Percentiles rank a stretch among this genome's conserved stretches.
These are phyloP conservation scores for Aeschynomene evenia DNA, from an alignment of 306 rosid genomes.

Conservation along the genomic window DNA sequence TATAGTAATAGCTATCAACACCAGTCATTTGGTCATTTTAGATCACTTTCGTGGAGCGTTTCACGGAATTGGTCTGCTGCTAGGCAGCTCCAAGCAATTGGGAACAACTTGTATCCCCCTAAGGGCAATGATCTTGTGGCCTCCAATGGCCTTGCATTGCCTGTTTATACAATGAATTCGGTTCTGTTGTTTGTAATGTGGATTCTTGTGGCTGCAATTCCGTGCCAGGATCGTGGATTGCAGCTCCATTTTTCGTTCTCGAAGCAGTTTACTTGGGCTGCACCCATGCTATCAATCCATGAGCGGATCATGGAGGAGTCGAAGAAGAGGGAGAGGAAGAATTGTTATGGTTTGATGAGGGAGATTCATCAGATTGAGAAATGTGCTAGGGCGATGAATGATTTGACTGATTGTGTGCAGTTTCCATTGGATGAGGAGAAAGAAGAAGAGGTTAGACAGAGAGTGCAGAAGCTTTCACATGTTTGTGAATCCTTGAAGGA, in stretches of 20 bases:
- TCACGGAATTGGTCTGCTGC: conserved; percentile 93
- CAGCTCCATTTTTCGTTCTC: conserved; percentile 62
- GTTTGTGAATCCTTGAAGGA: conserved; percentile 54
- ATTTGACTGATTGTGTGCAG: conserved; percentile 61
- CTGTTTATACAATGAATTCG: conserved; percentile 60
- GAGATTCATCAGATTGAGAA: conserved; percentile 87
- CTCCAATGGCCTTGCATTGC: conserved; percentile 55
- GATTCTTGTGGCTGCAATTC: conserved; percentile 95
- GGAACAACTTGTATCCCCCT: conserved; percentile 63
- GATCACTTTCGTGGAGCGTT: conserved; percentile 94
- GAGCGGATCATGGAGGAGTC: conserved; percentile 80
- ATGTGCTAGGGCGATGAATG: conserved; percentile 64
- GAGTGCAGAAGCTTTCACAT: conserved; percentile 59
- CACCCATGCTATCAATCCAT: conserved; percentile 57
- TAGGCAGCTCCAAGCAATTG: conserved; percentile 79
- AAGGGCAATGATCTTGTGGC: conserved; percentile 58
- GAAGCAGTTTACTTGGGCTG: conserved; percentile 65
- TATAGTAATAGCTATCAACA: conserved; percentile 3
- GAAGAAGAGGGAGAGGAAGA: conserved; percentile 70
- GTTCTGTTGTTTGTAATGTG: conserved; percentile 73
- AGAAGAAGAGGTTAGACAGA: conserved; percentile 60
- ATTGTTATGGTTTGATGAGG: conserved; percentile 65
- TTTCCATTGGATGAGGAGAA: conserved; percentile 75
- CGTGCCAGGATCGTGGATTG: conserved; percentile 92
- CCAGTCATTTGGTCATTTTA: conserved; percentile 53